Base-by-base conservation (phyloP, 23 red algal genomes). In the Chondrus crispus region DNA sequence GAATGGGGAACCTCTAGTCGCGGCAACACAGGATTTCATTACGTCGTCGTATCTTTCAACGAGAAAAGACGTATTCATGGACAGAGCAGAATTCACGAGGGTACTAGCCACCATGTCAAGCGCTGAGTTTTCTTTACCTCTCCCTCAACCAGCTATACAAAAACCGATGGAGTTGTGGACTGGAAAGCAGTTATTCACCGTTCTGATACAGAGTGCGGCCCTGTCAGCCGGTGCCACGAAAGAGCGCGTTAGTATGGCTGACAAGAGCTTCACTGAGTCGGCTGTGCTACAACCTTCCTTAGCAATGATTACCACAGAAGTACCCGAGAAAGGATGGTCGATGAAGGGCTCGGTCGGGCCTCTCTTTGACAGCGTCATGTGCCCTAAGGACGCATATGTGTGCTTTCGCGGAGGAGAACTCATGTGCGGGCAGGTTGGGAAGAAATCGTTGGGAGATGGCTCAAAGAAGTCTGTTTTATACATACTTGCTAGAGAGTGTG, bases 21-120 rank as follows among this genome's bases (percentile, higher is more conserved):
- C 97, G n/a, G 94, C 93, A 1, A 99, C 94, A 24, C 97, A 99
- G 77, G 97, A 99, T 81, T 99, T 99, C 75, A 89, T 99, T 57
- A 96, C 97, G 32, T 84, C 93, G 41, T 89, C 88, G 9, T 91
- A 95, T 50, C 52, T 99, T 20, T 19, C 93, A 2, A 98, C 91
- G 41, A 75, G 90, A 19, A 95, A 93, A 51, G 88, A 93, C 70
- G 73, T 88, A 28, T 92, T 98, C 62, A 93, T 95, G 91, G 93
- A 91, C 85, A 54, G 64, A 24, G 35, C 89, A 14, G 91, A 98
- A 80, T 92, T 95, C 75, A 57, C 79, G 14, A 77, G 85, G 39
- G 83, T 91, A 20, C 72, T 63, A 28, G 51, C 79, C 1, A 95
- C 92, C 47, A 74, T 95, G 40, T 87, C 82, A 35, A 90, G 87